These are phyloP conservation scores for Thielaviopsis populi DNA, from an alignment of 2,329 filamentous ascomycete genomes.

Conservation along the genomic window DNA sequence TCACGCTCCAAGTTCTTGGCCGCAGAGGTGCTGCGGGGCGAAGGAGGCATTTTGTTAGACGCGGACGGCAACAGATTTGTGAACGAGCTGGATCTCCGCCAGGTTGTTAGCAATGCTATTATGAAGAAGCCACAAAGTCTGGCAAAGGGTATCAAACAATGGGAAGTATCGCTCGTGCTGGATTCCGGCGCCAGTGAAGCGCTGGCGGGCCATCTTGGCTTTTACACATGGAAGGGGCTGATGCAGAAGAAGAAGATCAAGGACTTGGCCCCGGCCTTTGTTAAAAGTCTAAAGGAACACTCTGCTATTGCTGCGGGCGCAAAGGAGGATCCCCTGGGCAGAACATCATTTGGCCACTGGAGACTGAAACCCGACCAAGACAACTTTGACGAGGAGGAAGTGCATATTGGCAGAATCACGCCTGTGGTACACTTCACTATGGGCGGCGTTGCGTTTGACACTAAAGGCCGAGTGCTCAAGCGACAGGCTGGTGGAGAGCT, in stretches of 20 bases:
- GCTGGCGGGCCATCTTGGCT: conserved; percentile 41
- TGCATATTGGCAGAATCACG: conserved; percentile 45
- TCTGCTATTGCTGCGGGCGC: conserved; percentile 29
- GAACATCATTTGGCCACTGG: conserved; percentile 42
- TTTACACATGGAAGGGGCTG: conserved; percentile 48
- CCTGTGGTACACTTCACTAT: conserved; percentile 53
- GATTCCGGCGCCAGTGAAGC: conserved; percentile 42
- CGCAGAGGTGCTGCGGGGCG: conserved; percentile 46
- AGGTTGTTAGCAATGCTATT: conserved; percentile 39
- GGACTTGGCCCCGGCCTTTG: conserved; percentile 30
- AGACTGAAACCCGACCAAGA: conserved; percentile 29
- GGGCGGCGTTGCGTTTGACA: conserved; percentile 46
- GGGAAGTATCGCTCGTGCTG: conserved; percentile 43
- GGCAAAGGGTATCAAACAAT: conserved; percentile 31
- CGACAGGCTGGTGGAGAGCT: conserved; percentile 24
- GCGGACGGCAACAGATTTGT: conserved; percentile 37
- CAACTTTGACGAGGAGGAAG: conserved; percentile 31
- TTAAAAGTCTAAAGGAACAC: conserved; percentile 35
- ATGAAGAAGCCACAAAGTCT: conserved; percentile 24
- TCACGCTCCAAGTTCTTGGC: conserved; percentile 45
- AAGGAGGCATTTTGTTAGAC: conserved; percentile 43
- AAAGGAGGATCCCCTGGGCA: conserved; percentile 30
- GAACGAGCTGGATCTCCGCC: conserved; percentile 47
- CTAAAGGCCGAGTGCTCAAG: conserved; percentile 36
- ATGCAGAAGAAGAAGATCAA: conserved; percentile 40